These are phyloP conservation scores for Globisporangium ultimum DNA, from an alignment of 352 stramenopile genomes.

Conservation along the genomic window DNA sequence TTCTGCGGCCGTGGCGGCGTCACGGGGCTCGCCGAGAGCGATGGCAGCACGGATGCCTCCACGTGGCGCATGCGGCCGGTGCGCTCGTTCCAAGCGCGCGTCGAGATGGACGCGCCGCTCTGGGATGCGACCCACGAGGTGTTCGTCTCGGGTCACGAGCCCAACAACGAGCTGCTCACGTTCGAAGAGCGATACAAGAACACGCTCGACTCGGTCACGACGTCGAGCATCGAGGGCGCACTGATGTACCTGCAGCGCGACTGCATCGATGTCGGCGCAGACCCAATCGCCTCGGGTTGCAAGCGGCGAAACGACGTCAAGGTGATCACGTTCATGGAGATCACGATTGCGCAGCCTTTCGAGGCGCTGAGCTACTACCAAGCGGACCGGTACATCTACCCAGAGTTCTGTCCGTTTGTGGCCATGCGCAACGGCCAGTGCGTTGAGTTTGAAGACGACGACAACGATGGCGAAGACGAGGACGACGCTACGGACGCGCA, in stretches of 20 bases:
- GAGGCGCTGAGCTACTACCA: conserved; percentile 64
- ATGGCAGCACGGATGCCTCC: background rate
- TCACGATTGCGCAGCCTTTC: conserved; percentile 57
- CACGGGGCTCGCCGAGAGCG: background rate
- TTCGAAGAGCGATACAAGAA: conserved; percentile 49
- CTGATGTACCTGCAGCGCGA: conserved; percentile 73
- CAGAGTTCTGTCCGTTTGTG: conserved; percentile 70
- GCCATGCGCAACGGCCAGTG: conserved; percentile 58
- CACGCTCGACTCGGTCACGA: conserved; percentile 64
- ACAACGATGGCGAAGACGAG: conserved; percentile 16
- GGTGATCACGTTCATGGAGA: conserved; percentile 60
- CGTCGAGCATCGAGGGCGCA: conserved; percentile 60
- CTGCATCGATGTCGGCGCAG: conserved; percentile 51
- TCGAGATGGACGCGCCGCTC: conserved; percentile 45
- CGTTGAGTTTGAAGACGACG: conserved; percentile 26
- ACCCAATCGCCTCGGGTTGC: conserved; percentile 30
- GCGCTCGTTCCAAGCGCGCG: conserved; percentile 51
- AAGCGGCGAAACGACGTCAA: conserved; percentile 55
- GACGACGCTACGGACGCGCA: conserved; percentile 4
- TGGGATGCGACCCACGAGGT: conserved; percentile 44
- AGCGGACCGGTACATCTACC: conserved; percentile 49
- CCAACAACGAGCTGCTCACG: conserved; percentile 8
- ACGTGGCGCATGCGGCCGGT: conserved; percentile 47
- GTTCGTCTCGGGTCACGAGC: conserved; percentile 37
- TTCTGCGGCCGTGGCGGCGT: too few species aligned